phyloP scores from a whole-genome alignment of 345 rosid genomes.

The Eucalyptus brandiana region DNA sequence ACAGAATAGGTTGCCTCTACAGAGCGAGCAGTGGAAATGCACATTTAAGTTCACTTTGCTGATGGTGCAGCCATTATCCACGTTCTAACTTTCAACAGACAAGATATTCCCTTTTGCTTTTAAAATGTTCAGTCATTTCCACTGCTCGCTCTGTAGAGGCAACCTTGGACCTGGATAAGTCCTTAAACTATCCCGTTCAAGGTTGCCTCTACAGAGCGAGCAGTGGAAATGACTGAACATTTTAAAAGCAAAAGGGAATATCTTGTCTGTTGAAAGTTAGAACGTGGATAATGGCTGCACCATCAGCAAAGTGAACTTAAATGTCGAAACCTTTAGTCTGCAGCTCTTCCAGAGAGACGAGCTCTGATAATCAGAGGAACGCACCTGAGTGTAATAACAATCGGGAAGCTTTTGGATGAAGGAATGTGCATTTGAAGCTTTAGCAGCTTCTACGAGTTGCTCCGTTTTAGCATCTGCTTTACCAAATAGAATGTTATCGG shows the following conservation, averaged over 20 bases:
- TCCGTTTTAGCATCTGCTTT: constrained; percentile 42
- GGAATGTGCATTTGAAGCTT: constrained; percentile 76
- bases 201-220: neutral
- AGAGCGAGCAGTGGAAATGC: too few relatives aligned
- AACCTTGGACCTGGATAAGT: too few relatives aligned
- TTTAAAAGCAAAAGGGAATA: neutral
- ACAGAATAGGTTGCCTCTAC: neutral
- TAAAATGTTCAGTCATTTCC: neutral
- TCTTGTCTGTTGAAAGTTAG: neutral
- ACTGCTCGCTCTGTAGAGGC: neutral
- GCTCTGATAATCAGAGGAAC: neutral
- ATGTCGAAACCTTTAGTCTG: neutral
- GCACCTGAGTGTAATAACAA: constrained; percentile 68
- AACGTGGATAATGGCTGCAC: neutral
- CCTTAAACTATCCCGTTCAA: too few relatives aligned
- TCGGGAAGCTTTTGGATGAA: constrained; percentile 48
- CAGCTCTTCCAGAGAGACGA: neutral
- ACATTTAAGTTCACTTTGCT: neutral
- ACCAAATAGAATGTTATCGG: constrained; percentile 56
- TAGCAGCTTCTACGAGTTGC: constrained; percentile 54
- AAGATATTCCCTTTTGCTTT: neutral
- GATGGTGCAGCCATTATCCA: neutral
- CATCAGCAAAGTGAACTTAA: neutral
- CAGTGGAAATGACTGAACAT: neutral
- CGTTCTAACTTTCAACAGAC: neutral